Evolutionary conservation across 495 filamentous ascomycete species (phyloP).

Genomic region (Aspergillus saccharolyticus): DNA sequence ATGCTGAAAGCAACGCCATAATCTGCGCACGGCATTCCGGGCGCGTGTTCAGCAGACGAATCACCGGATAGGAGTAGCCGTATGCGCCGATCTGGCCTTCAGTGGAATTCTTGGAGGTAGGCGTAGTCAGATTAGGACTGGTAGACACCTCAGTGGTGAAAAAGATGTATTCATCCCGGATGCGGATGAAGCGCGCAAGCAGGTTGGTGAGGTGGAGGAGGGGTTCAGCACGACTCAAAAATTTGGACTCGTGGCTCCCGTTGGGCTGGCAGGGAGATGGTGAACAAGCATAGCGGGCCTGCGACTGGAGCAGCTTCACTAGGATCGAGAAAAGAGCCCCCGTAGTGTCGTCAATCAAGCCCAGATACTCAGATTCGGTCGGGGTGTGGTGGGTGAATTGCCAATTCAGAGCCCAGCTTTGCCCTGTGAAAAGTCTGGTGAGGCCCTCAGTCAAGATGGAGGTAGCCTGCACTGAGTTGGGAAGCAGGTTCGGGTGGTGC

Average conservation of each 20-base stretch:
- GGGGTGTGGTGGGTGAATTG: background rate
- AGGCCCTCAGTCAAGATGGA: background rate
- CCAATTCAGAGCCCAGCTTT: slow-evolving; percentile 1
- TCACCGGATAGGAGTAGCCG: background rate
- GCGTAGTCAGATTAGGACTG: no score
- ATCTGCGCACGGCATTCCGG: background rate
- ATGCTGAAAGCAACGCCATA: background rate
- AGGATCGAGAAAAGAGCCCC: background rate
- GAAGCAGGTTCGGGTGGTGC: background rate
- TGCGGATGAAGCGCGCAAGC: background rate
- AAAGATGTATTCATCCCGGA: background rate
- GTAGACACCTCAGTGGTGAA: background rate
- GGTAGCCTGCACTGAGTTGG: background rate
- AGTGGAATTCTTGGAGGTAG: background rate
- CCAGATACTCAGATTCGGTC: background rate
- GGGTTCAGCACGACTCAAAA: background rate
- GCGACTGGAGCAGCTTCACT: background rate
- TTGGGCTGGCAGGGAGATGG: background rate
- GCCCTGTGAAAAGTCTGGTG: background rate
- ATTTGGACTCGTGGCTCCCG: background rate
- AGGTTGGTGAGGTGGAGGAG: background rate
- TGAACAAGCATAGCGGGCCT: background rate
- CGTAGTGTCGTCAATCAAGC: background rate
- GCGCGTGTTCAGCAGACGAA: background rate
- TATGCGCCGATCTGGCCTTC: background rate